These are phyloP conservation scores for Falciphora oryzae DNA, from an alignment of 2,329 filamentous ascomycete genomes.

Conservation along the genomic window DNA sequence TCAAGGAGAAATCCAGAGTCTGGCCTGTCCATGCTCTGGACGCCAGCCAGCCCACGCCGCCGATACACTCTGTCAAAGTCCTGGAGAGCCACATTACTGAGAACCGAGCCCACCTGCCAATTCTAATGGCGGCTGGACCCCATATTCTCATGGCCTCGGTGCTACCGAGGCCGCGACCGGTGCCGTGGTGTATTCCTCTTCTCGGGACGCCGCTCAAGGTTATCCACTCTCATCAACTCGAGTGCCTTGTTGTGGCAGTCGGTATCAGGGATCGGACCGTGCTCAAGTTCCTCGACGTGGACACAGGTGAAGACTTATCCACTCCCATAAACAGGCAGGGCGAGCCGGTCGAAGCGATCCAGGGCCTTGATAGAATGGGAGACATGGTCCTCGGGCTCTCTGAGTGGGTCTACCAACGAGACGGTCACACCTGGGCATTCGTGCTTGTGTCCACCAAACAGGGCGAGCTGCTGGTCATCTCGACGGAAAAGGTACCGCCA, in stretches of 20 bases:
- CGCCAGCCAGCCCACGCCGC: constrained; percentile 37
- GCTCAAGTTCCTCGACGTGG: constrained; percentile 51
- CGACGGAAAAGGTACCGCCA: constrained; percentile 31
- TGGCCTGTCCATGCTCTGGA: constrained; percentile 48
- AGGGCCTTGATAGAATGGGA: constrained; percentile 48
- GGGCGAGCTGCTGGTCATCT: constrained; percentile 52
- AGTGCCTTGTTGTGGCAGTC: constrained; percentile 49
- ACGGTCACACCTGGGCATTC: constrained; percentile 54
- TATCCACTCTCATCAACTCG: constrained; percentile 48
- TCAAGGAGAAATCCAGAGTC: constrained; percentile 38
- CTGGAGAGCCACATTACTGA: constrained; percentile 35
- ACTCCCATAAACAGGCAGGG: constrained; percentile 36
- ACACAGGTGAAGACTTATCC: constrained; percentile 47
- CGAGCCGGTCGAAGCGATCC: constrained; percentile 41
- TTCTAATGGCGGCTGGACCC: constrained; percentile 45
- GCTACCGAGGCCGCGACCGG: constrained; percentile 35
- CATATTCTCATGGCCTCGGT: constrained; percentile 49
- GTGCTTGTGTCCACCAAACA: constrained; percentile 53
- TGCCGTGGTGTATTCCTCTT: constrained; percentile 44
- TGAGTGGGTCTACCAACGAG: constrained; percentile 58
- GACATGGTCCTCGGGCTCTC: constrained; percentile 56
- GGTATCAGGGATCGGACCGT: constrained; percentile 35
- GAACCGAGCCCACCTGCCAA: constrained; percentile 31
- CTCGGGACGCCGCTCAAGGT: constrained; percentile 44
- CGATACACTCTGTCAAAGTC: constrained; percentile 41